Conservation (phyloP, 176 grass and related monocot genomes). For the Otatea glauca region DNA sequence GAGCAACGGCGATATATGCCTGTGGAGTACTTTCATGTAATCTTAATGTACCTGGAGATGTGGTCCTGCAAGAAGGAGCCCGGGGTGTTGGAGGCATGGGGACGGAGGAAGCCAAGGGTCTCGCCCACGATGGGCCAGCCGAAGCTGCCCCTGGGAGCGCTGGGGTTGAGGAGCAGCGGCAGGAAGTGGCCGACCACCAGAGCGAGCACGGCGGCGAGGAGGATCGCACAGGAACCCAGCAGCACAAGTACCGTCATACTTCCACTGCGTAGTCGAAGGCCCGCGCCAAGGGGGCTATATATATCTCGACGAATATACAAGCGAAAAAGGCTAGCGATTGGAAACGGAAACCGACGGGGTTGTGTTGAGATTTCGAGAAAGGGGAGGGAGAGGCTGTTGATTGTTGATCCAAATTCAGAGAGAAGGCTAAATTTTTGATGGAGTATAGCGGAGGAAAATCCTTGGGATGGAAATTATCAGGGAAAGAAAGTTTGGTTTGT, state of each 20-base stretch:
- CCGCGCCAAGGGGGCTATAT: neutral
- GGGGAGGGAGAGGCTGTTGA: neutral
- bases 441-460: no score
- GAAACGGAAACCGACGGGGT: neutral
- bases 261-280: neutral
- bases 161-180: slow-evolving; percentile 16
- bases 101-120: slow-evolving; percentile 45
- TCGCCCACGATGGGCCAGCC: slow-evolving; percentile 51
- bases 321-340: neutral
- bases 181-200: slow-evolving; percentile 4
- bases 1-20: no score
- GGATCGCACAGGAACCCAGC: neutral
- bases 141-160: slow-evolving; percentile 31
- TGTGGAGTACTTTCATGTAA: no score
- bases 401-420: no score
- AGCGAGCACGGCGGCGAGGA: neutral
- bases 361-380: neutral
- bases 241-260: neutral
- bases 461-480: no score
- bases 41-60: slow-evolving; percentile 16
- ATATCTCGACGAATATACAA: neutral
- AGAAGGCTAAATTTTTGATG: no score
- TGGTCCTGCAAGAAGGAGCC: slow-evolving; percentile 38
- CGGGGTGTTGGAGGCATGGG: slow-evolving; percentile 38
- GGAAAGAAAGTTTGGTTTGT: no score